These are phyloP conservation scores for Begonia peltatifolia DNA, from an alignment of 306 rosid genomes.

Conservation along the genomic window DNA sequence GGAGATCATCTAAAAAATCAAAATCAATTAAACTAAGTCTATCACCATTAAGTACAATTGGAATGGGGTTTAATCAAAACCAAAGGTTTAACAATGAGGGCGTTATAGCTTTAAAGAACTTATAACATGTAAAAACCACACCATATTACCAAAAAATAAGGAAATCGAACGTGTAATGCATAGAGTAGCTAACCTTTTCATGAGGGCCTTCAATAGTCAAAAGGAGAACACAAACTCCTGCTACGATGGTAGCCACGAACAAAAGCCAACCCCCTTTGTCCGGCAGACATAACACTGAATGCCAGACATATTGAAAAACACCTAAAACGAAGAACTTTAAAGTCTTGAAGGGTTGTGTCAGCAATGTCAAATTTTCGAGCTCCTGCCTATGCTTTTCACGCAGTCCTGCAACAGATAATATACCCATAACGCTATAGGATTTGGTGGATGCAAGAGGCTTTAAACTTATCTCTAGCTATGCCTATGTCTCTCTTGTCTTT, in stretches of 20 bases:
- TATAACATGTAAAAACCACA: too few relatives aligned
- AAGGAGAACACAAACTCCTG: constrained; percentile 43
- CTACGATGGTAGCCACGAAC: constrained; percentile 42
- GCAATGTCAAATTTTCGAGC: constrained; percentile 65
- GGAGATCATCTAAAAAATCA: too few relatives aligned
- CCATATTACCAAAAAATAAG: too few relatives aligned
- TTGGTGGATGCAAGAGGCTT: not conserved
- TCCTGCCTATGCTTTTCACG: constrained; percentile 41
- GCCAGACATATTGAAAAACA: constrained; percentile 40
- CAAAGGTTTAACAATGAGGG: too few relatives aligned
- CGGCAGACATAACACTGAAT: constrained; percentile 39
- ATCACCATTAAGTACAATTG: too few relatives aligned
- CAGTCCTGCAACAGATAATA: constrained; percentile 31
- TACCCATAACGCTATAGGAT: not conserved
- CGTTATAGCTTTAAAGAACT: too few relatives aligned
- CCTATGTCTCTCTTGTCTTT: not conserved
- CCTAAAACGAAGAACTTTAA: constrained; percentile 66
- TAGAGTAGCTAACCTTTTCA: constrained; percentile 38
- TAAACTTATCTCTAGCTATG: not conserved
- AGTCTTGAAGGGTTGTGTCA: constrained; percentile 73
- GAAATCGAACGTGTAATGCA: too few relatives aligned
- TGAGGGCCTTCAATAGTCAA: constrained; percentile 57
- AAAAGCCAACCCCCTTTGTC: constrained; percentile 83
- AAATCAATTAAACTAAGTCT: too few relatives aligned
- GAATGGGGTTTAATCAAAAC: too few relatives aligned